Evolutionary conservation across 345 rosid genomes (phyloP), one percentile per base, ranked within the genome.

Genomic region (Populus alba): DNA sequence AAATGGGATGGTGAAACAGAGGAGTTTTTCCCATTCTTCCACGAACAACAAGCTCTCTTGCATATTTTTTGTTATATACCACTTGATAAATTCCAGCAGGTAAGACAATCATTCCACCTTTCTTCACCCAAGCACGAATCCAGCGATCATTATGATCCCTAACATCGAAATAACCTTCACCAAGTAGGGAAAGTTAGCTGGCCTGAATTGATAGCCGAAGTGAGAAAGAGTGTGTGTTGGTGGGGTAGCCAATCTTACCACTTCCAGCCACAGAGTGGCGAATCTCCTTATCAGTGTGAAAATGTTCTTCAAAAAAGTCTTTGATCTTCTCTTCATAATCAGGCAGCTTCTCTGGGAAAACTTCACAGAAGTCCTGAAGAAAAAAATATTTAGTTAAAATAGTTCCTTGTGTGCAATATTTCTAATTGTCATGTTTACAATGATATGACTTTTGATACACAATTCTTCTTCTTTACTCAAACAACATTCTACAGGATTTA

Each of bases 251-350:
- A 41, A 71, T 62, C 55, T 16, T 86, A 94, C 99, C 99, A 80
- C 95, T 96, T 87, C 99, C 98, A 81, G 86, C 97, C 77, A 96
- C 90, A 79, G 88, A 87, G 72, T 96, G 90, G 74, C 97, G 94
- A 74, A 94, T 96, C 94, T 94, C 99, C 78, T 96, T 98, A 85
- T 96, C 98, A 37, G 98, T 96, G 83, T 92, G 99, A 67, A 96
- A 86, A 87, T 94, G 99, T 70, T 96, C 97, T 78, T 96, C 97
- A 66, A 90, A 97, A 80, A 97, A 92, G 79, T 83, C 86, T 77
- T 94, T 96, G 0, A 96, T 94, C 85, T 94, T 96, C 69, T 81
- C 91, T 70, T 94, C 99, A 76, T 94, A 96, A 75, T 94, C 91
- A 72, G 88, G 95, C 37, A 92, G 91, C 86, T 94, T 92, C 83